Conservation (phyloP, 345 rosid genomes). For the Salix dunnii region DNA sequence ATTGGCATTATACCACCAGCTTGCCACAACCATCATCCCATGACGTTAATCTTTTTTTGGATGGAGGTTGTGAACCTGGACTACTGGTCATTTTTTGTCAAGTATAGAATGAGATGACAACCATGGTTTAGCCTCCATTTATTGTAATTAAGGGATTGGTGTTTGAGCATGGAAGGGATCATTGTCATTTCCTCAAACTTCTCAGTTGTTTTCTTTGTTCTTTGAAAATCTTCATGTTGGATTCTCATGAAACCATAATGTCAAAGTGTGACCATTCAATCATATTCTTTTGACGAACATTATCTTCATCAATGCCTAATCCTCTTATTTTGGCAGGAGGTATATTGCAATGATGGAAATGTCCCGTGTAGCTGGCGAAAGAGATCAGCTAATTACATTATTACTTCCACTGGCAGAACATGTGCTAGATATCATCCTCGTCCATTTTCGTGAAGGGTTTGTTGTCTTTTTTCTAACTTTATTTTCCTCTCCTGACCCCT, state of each 20-base stretch:
- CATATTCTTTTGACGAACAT: too few species aligned
- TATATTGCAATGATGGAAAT: constrained; percentile 90
- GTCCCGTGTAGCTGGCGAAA: constrained; percentile 74
- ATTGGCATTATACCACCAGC: too few species aligned
- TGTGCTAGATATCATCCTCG: constrained; percentile 61
- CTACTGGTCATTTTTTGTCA: too few species aligned
- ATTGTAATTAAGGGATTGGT: background rate
- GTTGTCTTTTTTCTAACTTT: background rate
- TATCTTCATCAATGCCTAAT: background rate
- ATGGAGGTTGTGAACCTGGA: too few species aligned
- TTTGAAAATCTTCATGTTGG: too few species aligned
- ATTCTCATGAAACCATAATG: background rate
- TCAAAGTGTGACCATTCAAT: background rate
- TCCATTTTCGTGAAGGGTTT: constrained; percentile 84
- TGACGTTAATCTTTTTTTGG: too few species aligned
- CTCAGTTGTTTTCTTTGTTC: background rate
- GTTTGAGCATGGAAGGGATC: background rate
- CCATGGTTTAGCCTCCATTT: background rate
- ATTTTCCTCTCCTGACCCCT: background rate
- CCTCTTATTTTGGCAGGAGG: constrained; percentile 56
- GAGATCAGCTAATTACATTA: constrained; percentile 69
- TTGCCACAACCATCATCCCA: too few species aligned
- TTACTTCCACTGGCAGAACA: constrained; percentile 76
- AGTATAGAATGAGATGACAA: too few species aligned
- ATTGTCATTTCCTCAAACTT: background rate